Conservation (phyloP, 306 rosid species). For the Vigna hirtella region DNA sequence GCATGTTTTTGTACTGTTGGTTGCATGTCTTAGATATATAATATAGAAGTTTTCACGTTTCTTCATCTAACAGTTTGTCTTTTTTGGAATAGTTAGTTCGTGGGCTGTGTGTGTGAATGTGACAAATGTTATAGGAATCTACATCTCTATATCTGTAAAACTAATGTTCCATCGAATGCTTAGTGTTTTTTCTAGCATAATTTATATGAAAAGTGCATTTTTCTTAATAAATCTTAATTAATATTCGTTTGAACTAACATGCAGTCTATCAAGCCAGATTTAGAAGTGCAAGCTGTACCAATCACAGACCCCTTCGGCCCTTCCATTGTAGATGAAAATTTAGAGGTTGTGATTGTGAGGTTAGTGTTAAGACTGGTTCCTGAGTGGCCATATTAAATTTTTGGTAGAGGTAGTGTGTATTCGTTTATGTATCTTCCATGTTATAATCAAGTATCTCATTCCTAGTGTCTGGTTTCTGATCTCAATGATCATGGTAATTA, state of each 20-base stretch:
- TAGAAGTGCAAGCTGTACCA: constrained; percentile 80
- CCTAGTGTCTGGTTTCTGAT: constrained; percentile 16
- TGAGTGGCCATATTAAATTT: constrained; percentile 17
- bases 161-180: not conserved
- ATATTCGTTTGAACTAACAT: constrained; percentile 25
- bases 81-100: not conserved
- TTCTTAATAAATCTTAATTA: constrained; percentile 16
- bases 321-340: constrained; percentile 76
- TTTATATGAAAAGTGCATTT: not conserved
- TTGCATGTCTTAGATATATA: not conserved
- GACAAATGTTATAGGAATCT: constrained; percentile 3
- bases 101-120: not conserved
- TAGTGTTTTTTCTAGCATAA: constrained; percentile 12
- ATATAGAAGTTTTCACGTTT: not conserved
- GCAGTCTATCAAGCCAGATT: constrained; percentile 86
- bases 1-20: constrained; percentile 23
- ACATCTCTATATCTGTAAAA: constrained; percentile 2
- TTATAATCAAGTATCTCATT: constrained; percentile 13
- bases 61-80: not conserved
- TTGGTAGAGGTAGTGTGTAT: constrained; percentile 19
- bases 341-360: constrained; percentile 97
- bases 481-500: not conserved
- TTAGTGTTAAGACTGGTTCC: constrained; percentile 43
- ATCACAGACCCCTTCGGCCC: constrained; percentile 95
- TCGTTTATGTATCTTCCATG: not conserved